phyloP scores from a whole-genome alignment of 768 basidiomycete species.

The Scleroderma citrinum region DNA sequence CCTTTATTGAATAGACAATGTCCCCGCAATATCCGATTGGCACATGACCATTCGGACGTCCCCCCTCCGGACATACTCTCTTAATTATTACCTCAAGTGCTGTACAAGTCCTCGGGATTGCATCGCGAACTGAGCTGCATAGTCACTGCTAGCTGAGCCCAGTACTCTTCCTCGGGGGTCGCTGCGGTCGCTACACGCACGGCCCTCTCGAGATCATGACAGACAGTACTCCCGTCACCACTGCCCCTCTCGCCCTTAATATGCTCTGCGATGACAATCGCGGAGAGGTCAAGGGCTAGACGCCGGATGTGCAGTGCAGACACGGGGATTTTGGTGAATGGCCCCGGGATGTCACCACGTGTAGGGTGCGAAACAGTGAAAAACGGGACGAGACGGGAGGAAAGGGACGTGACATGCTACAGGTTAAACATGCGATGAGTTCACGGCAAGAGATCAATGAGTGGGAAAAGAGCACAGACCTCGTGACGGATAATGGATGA shows the following conservation, averaged over 20 bases:
- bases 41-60: neutral
- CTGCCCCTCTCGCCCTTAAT: conserved; percentile 5
- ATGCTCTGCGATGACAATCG: conserved; percentile 22
- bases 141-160: conserved; percentile 27
- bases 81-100: neutral
- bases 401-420: conserved; percentile 36
- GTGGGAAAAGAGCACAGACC: conserved; percentile 31
- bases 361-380: conserved; percentile 73
- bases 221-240: neutral
- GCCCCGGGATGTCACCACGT: conserved; percentile 69
- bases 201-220: conserved; percentile 12
- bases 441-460: conserved; percentile 3
- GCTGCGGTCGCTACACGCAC: conserved; percentile 22
- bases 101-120: neutral
- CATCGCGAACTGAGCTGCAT: conserved; percentile 9
- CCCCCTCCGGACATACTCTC: neutral
- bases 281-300: conserved; percentile 61
- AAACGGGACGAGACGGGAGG: conserved; percentile 51
- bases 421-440: conserved; percentile 7
- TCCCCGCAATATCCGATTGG: neutral
- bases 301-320: conserved; percentile 37
- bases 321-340: conserved; percentile 62
- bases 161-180: conserved; percentile 24
- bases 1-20: neutral
- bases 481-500: conserved; percentile 37